phyloP scores from a whole-genome alignment of 2,329 filamentous ascomycete genomes.

The Chaetomium sp. region DNA sequence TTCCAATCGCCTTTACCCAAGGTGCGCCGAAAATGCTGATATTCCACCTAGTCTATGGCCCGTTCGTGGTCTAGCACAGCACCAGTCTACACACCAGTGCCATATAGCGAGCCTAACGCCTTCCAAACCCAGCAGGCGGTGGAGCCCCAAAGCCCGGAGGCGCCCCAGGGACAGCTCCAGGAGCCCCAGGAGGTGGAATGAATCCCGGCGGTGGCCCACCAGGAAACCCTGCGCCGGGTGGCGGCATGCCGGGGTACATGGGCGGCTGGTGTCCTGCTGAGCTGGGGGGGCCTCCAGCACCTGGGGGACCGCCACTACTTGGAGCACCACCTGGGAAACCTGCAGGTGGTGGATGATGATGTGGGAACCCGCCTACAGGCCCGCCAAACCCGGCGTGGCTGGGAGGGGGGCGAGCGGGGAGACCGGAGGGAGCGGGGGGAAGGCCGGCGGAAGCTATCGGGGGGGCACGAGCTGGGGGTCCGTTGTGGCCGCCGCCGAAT shows the following conservation, averaged over 20 bases:
- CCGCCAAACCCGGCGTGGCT: constrained; percentile 40
- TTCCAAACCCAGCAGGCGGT: constrained; percentile 24
- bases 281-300: neutral
- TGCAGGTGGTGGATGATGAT: constrained; percentile 32
- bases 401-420: constrained; percentile 45
- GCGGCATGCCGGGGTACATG: constrained; percentile 20
- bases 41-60: no score
- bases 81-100: neutral
- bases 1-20: no score
- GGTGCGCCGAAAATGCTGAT: no score
- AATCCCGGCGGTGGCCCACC: neutral
- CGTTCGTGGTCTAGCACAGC: neutral
- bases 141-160: constrained; percentile 24
- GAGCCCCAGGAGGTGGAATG: neutral
- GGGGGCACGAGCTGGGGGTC: constrained; percentile 17
- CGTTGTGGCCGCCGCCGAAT: constrained; percentile 7
- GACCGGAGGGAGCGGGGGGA: constrained; percentile 43
- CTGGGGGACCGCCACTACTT: neutral
- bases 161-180: neutral
- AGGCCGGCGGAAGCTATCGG: constrained; percentile 23
- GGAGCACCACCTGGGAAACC: constrained; percentile 25
- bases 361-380: constrained; percentile 37
- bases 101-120: constrained; percentile 17
- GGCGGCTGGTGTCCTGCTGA: constrained; percentile 19
- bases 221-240: neutral